Evolutionary conservation across 2,329 filamentous ascomycete species (phyloP), one percentile per base, ranked within the genome.

Genomic region (Phyllosticta citriasiana): DNA sequence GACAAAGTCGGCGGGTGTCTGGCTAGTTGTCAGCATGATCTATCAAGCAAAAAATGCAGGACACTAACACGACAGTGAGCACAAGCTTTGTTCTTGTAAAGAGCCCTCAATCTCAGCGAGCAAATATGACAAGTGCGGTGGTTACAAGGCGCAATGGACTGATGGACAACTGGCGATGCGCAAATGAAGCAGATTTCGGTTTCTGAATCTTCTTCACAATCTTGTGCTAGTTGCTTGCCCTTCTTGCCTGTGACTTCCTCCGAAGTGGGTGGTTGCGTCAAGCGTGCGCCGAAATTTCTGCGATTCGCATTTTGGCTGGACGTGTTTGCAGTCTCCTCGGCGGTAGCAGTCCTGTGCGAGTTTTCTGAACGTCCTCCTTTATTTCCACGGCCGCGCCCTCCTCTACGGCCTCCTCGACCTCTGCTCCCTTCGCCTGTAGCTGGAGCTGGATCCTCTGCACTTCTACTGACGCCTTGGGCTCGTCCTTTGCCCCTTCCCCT

Each of bases 71-170:
- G 82, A 73, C 94, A 99, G 74, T 97, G 92, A n/a, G 92, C 89
- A 75, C 94, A 99, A 65, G 92, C 89, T 74, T 96, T 96, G 63
- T 87, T 95, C 79, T 97, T 97, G 77, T 97, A 99, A 53, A 99
- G 78, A 0, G 93, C 94, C 67, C 94, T 84, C 84, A 97, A 84
- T 63, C 94, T 84, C 67, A 99, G 78, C 9, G 91, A 88, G 74
- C 94, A 99, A 66, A 97, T 96, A 76, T 99, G 94, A 72, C 94
- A 99, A 56, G 93, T 97, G 62, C 89, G 84, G 76, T 99, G 94
- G 74, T 97, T 97, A 77, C 94, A 99, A 22, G 94, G 93, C 33
- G 92, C 86, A 65, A 99, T 85, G 9, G 92, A 88, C 68, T 90
- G 86, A 77, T 97, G 91, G 56, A 88, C 85, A 55, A 99, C 87